These are phyloP conservation scores for Pseudocercospora fijiensis DNA, from an alignment of 2,329 filamentous ascomycete species.

Conservation along the genomic window DNA sequence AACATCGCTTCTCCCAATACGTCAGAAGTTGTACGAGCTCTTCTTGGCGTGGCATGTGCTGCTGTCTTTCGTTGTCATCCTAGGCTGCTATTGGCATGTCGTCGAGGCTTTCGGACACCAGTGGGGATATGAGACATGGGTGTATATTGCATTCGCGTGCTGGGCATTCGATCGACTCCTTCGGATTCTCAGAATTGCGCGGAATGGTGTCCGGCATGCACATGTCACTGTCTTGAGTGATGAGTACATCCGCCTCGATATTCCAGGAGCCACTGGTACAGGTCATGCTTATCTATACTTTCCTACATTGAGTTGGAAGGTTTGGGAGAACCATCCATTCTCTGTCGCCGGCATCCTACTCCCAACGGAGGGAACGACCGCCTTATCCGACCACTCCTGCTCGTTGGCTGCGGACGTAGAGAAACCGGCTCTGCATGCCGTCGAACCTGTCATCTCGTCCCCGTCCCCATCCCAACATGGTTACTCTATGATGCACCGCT, in stretches of 20 bases:
- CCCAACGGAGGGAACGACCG: background rate
- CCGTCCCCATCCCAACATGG: background rate
- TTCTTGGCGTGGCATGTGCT: slow-evolving; percentile 49
- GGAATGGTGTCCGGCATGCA: slow-evolving; percentile 42
- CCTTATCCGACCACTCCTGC: background rate
- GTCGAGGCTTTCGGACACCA: slow-evolving; percentile 37
- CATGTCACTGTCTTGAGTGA: slow-evolving; percentile 39
- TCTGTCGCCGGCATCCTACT: slow-evolving; percentile 38
- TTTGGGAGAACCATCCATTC: slow-evolving; percentile 59
- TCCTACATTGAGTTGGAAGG: slow-evolving; percentile 43
- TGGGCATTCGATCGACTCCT: slow-evolving; percentile 51
- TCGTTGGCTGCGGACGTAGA: background rate
- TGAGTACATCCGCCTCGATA: slow-evolving; percentile 44
- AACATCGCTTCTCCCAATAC: slow-evolving; percentile 41
- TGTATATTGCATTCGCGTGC: slow-evolving; percentile 46
- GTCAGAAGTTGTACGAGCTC: slow-evolving; percentile 44
- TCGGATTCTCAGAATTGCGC: slow-evolving; percentile 43
- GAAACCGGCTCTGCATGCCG: background rate
- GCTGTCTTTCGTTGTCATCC: slow-evolving; percentile 44
- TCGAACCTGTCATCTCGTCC: slow-evolving; percentile 4
- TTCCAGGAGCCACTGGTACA: slow-evolving; percentile 43
- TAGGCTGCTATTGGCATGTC: slow-evolving; percentile 49
- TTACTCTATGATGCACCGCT: background rate
- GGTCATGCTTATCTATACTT: slow-evolving; percentile 53
- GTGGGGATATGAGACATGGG: slow-evolving; percentile 52